Conservation (phyloP, 2,329 filamentous ascomycete genomes). For the Neonectria faginata region DNA sequence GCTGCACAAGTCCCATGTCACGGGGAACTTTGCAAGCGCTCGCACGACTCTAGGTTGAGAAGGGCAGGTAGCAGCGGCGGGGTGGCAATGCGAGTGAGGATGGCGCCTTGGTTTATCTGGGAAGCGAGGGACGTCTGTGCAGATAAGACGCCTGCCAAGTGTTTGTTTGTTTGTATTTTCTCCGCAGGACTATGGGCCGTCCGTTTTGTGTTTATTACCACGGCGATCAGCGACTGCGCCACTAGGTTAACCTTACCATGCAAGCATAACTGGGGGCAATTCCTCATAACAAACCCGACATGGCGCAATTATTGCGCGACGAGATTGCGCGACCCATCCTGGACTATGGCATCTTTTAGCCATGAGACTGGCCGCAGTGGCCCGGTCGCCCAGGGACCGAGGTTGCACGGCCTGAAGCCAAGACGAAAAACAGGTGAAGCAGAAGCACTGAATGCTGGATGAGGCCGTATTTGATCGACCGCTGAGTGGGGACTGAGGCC, state of each 20-base stretch:
- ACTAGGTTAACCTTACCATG: background rate
- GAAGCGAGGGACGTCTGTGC: conserved; percentile 39
- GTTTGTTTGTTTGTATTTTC: background rate
- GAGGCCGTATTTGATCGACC: background rate
- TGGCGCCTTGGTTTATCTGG: background rate
- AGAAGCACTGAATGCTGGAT: background rate
- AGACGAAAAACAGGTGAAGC: background rate
- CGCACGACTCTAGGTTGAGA: conserved; percentile 41
- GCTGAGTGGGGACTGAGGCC: no score
- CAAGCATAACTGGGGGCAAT: background rate
- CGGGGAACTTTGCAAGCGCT: conserved; percentile 41
- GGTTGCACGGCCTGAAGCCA: background rate
- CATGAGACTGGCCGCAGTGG: no score
- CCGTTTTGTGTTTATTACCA: no score
- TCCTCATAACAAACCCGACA: background rate
- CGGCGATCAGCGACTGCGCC: background rate
- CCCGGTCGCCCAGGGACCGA: background rate
- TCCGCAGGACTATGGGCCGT: background rate
- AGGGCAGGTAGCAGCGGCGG: conserved; percentile 42
- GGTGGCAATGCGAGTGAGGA: no score
- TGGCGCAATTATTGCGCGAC: background rate
- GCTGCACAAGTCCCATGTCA: conserved; percentile 34
- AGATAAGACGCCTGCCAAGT: background rate
- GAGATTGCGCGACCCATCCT: background rate
- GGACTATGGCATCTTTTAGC: background rate